A percentile compares a stretch with the other conserved stretches of the same genome.
phyloP scores from a whole-genome alignment of 2,329 filamentous ascomycete genomes.

The Epichloe uncinata region DNA sequence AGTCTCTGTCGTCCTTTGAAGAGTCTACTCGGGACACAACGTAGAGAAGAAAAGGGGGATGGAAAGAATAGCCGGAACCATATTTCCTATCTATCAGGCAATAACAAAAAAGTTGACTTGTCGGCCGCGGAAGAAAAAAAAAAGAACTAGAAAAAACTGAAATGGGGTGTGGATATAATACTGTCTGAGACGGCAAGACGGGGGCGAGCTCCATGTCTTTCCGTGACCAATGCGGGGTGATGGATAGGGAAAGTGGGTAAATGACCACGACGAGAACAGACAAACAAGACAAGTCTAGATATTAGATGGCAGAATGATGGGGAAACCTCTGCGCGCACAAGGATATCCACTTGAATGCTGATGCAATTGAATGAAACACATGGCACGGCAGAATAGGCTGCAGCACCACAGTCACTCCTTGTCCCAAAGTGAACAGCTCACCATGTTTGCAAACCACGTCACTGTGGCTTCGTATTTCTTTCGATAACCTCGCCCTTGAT shows the following conservation, averaged over 20 bases:
- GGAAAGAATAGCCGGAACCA: background rate
- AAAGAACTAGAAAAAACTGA: too few species aligned
- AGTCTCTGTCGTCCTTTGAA: background rate
- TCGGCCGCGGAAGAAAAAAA: background rate
- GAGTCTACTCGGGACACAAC: background rate
- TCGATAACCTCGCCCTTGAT: too few species aligned
- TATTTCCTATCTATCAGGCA: background rate
- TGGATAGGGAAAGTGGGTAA: background rate
- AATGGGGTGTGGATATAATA: background rate
- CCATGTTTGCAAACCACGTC: too few species aligned
- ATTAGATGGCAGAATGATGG: background rate
- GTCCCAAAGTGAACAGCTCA: too few species aligned
- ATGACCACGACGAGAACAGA: background rate
- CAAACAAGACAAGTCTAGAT: background rate
- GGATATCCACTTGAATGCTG: too few species aligned
- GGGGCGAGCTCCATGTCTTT: too few species aligned
- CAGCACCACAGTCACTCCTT: too few species aligned
- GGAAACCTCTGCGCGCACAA: background rate
- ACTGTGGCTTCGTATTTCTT: too few species aligned
- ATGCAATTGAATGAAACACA: too few species aligned
- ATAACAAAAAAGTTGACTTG: background rate
- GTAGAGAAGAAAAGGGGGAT: background rate
- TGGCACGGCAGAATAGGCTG: too few species aligned
- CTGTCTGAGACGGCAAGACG: background rate
- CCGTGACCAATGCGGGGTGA: background rate